phyloP scores from a whole-genome alignment of 164 flowering plant species.

The Litsea cubeba region DNA sequence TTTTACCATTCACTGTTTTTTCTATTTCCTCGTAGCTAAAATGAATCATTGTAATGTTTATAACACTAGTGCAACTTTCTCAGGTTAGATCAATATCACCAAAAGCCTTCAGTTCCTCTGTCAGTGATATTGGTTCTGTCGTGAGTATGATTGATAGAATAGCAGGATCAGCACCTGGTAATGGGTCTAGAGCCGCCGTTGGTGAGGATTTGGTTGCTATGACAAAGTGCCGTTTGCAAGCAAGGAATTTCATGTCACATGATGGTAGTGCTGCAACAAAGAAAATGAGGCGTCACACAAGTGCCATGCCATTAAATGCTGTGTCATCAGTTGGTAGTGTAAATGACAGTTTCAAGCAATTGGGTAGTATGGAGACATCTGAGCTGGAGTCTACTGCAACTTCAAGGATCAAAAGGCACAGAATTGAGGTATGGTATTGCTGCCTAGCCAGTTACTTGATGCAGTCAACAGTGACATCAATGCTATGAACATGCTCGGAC shows the following conservation, averaged over 20 bases:
- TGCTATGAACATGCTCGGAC: neutral
- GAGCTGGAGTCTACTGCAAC: slow-evolving; percentile 89
- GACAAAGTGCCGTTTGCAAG: slow-evolving; percentile 89
- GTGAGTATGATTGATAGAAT: slow-evolving; percentile 84
- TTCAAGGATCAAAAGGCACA: slow-evolving; percentile 57
- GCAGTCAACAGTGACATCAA: neutral
- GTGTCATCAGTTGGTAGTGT: slow-evolving; percentile 64
- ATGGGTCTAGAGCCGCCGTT: slow-evolving; percentile 93
- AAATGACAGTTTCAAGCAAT: slow-evolving; percentile 49
- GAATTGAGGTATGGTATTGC: slow-evolving; percentile 50
- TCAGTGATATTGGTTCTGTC: slow-evolving; percentile 75
- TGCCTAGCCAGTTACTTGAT: neutral
- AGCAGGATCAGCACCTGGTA: slow-evolving; percentile 90
- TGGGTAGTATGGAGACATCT: slow-evolving; percentile 49
- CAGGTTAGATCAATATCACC: slow-evolving; percentile 76
- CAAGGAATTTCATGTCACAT: slow-evolving; percentile 56
- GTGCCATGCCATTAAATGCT: slow-evolving; percentile 68
- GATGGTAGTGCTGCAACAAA: slow-evolving; percentile 58
- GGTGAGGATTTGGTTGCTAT: slow-evolving; percentile 95
- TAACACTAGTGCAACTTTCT: slow-evolving; percentile 1
- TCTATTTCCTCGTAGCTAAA: neutral
- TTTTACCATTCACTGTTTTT: neutral
- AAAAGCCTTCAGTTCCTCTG: slow-evolving; percentile 60
- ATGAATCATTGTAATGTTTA: neutral
- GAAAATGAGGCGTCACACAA: slow-evolving; percentile 77